Evolutionary conservation across 2,329 filamentous ascomycete species (phyloP), one percentile per base, ranked within the genome.

Genomic region (Blumeriella jaapii): DNA sequence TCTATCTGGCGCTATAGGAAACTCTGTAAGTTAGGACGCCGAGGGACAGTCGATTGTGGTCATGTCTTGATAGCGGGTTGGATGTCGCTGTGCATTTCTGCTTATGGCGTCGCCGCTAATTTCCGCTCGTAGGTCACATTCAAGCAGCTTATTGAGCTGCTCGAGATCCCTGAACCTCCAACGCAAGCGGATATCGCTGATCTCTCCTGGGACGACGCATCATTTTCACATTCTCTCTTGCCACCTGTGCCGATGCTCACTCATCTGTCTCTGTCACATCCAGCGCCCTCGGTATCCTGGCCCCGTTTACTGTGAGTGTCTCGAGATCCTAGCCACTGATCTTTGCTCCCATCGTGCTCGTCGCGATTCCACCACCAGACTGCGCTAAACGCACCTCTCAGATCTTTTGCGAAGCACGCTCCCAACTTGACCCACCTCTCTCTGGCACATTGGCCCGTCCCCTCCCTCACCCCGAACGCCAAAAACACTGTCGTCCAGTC

Each of bases 391-490:
- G 6, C 11, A 23, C 20, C 9, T 27, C n/a, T 8, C 12, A 27
- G 25, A 9, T 47, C 61, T 2, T 53, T 78, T n/a, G 64, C 70
- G 0, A 52, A 59, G 8, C 71, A 68, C 44, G 52, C 74, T 5
- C 62, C 62, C 0, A 64, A 61, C 10, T 55, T 78, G 24, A 78
- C 74, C 2, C 72, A 78, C 47, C 59, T 78, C 25, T 74, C 67
- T 44, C 61, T 78, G 5, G 71, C 72, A 11, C 69, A 68, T 50
- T 78, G 74, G 74, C 74, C 74, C 1, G 63, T 66, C 31, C 74
- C 74, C 2, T 64, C 63, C 11, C 55, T 74, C n/a, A 71, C 70
- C 2, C 68, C 69, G 6, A 67, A 69, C 44, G 64, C 71, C 5
- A 64, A 61, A 38, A 59, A 59, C 16, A 56, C 68, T 0, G 63